Percentiles rank a stretch among this genome's conserved stretches.
Conservation (phyloP, 495 filamentous ascomycete genomes). For the Lepraria neglecta region DNA sequence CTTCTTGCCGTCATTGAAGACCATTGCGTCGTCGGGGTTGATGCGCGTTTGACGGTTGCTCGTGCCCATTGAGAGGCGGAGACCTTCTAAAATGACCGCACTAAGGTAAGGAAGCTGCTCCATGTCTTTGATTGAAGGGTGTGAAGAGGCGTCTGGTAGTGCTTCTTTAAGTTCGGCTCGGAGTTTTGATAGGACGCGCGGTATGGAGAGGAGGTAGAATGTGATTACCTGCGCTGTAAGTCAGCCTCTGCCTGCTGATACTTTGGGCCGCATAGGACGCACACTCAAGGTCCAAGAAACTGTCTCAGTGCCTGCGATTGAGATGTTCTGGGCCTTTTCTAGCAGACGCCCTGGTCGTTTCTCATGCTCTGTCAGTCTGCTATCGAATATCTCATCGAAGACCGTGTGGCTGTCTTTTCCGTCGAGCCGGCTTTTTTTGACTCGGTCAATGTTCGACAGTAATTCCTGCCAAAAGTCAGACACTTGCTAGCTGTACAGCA, state of each 20-base stretch:
- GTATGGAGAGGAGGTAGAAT: conserved; percentile 24
- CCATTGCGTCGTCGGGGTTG: conserved; percentile 34
- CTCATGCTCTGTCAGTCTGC: conserved; percentile 30
- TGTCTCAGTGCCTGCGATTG: conserved; percentile 42
- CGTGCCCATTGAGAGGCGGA: conserved; percentile 31
- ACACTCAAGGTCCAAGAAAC: conserved; percentile 29
- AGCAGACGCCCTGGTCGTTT: conserved; percentile 31
- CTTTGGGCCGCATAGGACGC: too few species aligned
- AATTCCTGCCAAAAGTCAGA: conserved; percentile 22
- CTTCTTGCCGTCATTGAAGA: conserved; percentile 10
- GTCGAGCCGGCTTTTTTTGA: conserved; percentile 4
- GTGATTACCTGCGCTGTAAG: conserved; percentile 28
- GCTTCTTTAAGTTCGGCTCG: conserved; percentile 27
- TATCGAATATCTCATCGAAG: conserved; percentile 35
- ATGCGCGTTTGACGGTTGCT: conserved; percentile 26
- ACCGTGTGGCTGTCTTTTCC: conserved; percentile 30
- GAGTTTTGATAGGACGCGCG: conserved; percentile 25
- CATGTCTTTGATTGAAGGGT: conserved; percentile 17
- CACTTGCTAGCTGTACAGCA: too few species aligned
- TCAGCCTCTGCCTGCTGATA: too few species aligned
- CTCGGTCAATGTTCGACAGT: conserved; percentile 9
- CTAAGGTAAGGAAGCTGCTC: conserved; percentile 24
- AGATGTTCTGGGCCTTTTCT: conserved; percentile 38
- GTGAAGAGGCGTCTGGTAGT: conserved; percentile 23
- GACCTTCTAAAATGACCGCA: conserved; percentile 33